Evolutionary conservation across 306 rosid species (phyloP).

Genomic region (Calophaca sinica): DNA sequence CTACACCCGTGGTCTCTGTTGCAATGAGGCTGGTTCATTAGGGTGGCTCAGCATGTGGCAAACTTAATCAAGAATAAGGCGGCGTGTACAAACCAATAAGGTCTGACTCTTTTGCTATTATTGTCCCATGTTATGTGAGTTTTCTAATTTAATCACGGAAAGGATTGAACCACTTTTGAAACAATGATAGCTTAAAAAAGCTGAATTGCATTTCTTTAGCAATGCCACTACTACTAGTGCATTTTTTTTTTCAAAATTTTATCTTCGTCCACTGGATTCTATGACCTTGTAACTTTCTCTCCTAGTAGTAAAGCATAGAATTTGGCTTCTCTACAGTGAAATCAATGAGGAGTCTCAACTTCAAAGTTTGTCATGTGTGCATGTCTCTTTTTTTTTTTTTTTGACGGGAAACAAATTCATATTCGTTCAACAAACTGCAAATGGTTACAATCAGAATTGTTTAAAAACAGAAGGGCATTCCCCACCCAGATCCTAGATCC

Average conservation of each 20-base stretch:
- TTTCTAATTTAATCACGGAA: constrained; percentile 29
- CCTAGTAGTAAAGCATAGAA: neutral
- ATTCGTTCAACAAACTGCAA: no score
- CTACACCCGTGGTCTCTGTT: constrained; percentile 67
- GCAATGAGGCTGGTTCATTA: constrained; percentile 72
- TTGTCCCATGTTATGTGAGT: constrained; percentile 27
- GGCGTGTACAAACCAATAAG: constrained; percentile 45
- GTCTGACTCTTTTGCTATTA: constrained; percentile 41
- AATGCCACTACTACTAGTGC: neutral
- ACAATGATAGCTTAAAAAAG: neutral
- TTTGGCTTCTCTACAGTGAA: neutral
- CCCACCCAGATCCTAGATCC: no score
- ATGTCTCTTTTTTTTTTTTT: no score
- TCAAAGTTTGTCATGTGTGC: neutral
- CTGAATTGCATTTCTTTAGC: neutral
- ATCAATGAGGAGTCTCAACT: neutral
- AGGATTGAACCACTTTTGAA: constrained; percentile 25
- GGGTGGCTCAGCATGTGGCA: constrained; percentile 80
- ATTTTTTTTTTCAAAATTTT: no score
- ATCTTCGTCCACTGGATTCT: constrained; percentile 12
- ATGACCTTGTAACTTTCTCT: constrained; percentile 12
- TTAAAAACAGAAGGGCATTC: no score
- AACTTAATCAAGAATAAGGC: constrained; percentile 62
- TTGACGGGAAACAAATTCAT: no score
- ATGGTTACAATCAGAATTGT: no score